Evolutionary conservation across 768 basidiomycete species (phyloP).

Genomic region (Serendipita sp.): DNA sequence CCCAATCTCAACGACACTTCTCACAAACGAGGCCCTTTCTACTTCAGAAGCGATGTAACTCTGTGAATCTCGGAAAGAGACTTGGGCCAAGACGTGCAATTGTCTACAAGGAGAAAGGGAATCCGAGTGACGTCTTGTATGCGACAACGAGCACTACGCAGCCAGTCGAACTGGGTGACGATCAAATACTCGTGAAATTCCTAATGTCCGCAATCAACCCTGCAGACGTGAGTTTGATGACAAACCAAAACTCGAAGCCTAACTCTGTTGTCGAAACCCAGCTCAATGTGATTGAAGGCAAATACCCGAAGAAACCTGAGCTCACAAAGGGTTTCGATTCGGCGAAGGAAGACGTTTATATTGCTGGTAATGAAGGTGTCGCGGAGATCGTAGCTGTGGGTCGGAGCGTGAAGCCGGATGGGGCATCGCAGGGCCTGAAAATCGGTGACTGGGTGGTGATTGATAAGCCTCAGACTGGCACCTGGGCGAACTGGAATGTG

Average conservation of each 20-base stretch:
- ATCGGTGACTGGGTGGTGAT: constrained; percentile 66
- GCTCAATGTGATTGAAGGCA: constrained; percentile 63
- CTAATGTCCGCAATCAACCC: constrained; percentile 67
- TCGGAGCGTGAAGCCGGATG: constrained; percentile 25
- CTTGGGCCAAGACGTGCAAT: constrained; percentile 39
- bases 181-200: constrained; percentile 35
- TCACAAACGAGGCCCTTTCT: no score
- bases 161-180: constrained; percentile 8
- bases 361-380: constrained; percentile 67
- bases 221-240: constrained; percentile 31
- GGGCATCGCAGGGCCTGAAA: not conserved
- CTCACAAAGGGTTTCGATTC: constrained; percentile 21
- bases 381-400: constrained; percentile 52
- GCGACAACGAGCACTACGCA: constrained; percentile 34
- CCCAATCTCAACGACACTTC: no score
- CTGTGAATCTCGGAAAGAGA: not conserved
- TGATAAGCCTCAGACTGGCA: constrained; percentile 52
- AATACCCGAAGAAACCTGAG: constrained; percentile 54
- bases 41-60: not conserved
- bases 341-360: constrained; percentile 23
- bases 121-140: constrained; percentile 44
- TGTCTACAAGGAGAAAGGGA: constrained; percentile 45
- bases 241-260: not conserved
- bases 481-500: constrained; percentile 49
- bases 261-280: not conserved